Percentiles rank a stretch among this genome's conserved stretches.
Conservation (phyloP, 805 yeast genomes). For the Nakazawaea wickerhamii region DNA sequence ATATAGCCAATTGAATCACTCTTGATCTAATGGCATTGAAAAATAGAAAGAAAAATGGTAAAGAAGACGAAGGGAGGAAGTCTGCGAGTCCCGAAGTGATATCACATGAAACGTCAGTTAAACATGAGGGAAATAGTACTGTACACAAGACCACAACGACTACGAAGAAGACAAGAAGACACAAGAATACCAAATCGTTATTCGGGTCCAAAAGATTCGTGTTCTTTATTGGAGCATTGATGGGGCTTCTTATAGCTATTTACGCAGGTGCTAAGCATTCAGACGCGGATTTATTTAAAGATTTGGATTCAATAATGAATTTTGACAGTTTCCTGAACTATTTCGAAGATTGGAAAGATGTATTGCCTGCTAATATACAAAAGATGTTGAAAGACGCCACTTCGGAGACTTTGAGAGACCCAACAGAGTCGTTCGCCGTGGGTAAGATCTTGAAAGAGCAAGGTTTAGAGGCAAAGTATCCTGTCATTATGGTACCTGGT, state of each 20-base stretch:
- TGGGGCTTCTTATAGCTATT: slow-evolving; percentile 64
- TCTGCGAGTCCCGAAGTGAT: neutral
- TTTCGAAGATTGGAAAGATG: slow-evolving; percentile 68
- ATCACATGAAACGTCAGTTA: neutral
- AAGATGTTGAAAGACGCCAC: slow-evolving; percentile 55
- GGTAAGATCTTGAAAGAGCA: slow-evolving; percentile 61
- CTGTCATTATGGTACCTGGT: slow-evolving; percentile 93
- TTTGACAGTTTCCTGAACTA: slow-evolving; percentile 55
- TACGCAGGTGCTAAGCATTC: slow-evolving; percentile 48
- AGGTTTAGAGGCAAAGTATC: slow-evolving; percentile 54
- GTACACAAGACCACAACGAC: neutral
- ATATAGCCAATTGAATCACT: neutral
- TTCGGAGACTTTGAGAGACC: slow-evolving; percentile 39
- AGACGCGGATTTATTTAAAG: slow-evolving; percentile 38
- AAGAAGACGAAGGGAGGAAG: neutral
- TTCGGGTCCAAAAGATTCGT: slow-evolving; percentile 52
- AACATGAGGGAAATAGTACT: neutral
- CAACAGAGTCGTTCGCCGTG: slow-evolving; percentile 82
- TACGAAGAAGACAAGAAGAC: neutral
- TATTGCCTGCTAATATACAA: slow-evolving; percentile 61
- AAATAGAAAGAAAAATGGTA: neutral
- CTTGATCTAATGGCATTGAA: neutral
- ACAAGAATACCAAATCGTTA: slow-evolving; percentile 16
- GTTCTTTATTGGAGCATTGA: slow-evolving; percentile 64
- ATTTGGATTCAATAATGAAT: slow-evolving; percentile 42